phyloP scores from a whole-genome alignment of 352 stramenopile species.

The Pythium periplocum region DNA sequence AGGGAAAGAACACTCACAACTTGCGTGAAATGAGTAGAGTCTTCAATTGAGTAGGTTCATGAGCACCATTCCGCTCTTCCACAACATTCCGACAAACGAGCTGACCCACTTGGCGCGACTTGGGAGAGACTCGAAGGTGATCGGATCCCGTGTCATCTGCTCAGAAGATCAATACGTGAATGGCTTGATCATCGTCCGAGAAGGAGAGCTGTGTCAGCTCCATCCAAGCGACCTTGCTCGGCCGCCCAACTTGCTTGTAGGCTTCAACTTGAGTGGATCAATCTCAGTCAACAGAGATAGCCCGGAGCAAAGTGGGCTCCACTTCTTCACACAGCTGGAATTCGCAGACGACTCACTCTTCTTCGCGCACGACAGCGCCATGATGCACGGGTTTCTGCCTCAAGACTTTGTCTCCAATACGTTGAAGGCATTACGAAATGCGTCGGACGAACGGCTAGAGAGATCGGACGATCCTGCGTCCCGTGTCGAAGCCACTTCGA shows the following conservation, averaged over 20 bases:
- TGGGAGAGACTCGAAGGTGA: constrained; percentile 33
- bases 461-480: too few species aligned
- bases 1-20: too few species aligned
- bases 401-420: constrained; percentile 24
- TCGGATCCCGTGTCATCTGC: constrained; percentile 48
- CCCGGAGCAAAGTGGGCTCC: constrained; percentile 16
- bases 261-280: constrained; percentile 44
- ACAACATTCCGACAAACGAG: constrained; percentile 22
- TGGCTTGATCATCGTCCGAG: constrained; percentile 41
- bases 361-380: constrained; percentile 37
- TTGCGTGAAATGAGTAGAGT: constrained; percentile 4
- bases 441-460: too few species aligned
- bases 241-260: constrained; percentile 38
- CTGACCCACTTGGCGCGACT: constrained; percentile 15
- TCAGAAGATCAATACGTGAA: constrained; percentile 50
- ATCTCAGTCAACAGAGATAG: constrained; percentile 20
- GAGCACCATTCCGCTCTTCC: constrained; percentile 32
- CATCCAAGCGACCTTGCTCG: constrained; percentile 28
- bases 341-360: constrained; percentile 33
- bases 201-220: constrained; percentile 48
- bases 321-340: constrained; percentile 62
- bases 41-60: constrained; percentile 31
- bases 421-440: too few species aligned
- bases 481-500: constrained; percentile 1
- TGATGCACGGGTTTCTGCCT: constrained; percentile 50